Conservation (phyloP, 2,329 filamentous ascomycete genomes). For the Colletotrichum magnum region DNA sequence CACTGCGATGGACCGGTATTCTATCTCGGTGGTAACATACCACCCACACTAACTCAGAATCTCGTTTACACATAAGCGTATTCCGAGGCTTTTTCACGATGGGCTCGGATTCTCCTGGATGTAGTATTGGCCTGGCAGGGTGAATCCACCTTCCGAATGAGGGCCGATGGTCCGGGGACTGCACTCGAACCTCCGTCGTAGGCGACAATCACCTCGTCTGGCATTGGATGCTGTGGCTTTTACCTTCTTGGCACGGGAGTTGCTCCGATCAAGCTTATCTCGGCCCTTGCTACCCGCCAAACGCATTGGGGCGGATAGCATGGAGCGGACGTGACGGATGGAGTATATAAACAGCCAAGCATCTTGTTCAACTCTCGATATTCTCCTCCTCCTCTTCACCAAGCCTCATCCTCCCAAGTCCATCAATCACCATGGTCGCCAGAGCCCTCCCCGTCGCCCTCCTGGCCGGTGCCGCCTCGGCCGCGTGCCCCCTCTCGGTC, state of each 20-base stretch:
- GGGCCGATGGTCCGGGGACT: neutral
- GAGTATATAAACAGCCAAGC: neutral
- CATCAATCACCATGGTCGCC: conserved; percentile 30
- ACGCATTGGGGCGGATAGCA: neutral
- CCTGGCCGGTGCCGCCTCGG: conserved; percentile 34
- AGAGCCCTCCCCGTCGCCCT: conserved; percentile 34
- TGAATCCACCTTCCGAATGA: conserved; percentile 26
- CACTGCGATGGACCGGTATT: neutral
- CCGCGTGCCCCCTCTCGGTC: conserved; percentile 34
- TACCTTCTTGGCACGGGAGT: conserved; percentile 32
- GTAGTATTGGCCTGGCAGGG: neutral
- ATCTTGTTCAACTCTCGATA: neutral
- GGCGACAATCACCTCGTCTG: neutral
- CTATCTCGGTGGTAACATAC: neutral
- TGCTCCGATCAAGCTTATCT: conserved; percentile 33
- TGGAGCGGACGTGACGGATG: neutral
- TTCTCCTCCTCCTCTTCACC: neutral
- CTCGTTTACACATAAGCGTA: conserved; percentile 13
- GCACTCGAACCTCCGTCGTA: too few species aligned
- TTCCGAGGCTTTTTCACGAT: conserved; percentile 20
- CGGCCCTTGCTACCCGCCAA: neutral
- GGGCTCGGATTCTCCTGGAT: neutral
- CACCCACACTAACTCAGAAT: conserved; percentile 14
- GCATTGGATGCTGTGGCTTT: neutral
- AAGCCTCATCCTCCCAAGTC: neutral